These are phyloP conservation scores for Moniliophthora roreri DNA, from an alignment of 1,284 basidiomycete species.

Conservation along the genomic window DNA sequence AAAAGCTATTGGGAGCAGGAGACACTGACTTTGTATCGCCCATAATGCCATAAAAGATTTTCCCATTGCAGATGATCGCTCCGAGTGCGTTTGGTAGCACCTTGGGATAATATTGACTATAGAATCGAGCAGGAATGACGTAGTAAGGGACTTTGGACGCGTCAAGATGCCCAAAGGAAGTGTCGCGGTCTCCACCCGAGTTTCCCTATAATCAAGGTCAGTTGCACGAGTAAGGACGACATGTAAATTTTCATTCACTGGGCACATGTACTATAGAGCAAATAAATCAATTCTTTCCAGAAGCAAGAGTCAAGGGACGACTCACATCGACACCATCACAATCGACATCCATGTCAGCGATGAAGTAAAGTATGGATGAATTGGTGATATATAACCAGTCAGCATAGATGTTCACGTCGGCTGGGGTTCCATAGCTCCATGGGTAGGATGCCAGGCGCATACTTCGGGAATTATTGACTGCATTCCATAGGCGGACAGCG, in stretches of 20 bases:
- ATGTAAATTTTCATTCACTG: background rate
- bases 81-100: slow-evolving; percentile 22
- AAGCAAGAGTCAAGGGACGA: background rate
- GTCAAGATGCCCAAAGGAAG: slow-evolving; percentile 22
- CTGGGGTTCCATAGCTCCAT: background rate
- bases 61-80: slow-evolving; percentile 22
- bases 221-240: background rate
- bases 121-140: slow-evolving; percentile 21
- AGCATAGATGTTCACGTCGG: background rate
- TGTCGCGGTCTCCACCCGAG: slow-evolving; percentile 17
- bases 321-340: slow-evolving; percentile 23
- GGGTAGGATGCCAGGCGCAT: too few species aligned
- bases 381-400: background rate
- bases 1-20: background rate
- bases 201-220: slow-evolving; percentile 12
- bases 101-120: slow-evolving; percentile 11
- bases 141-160: slow-evolving; percentile 23
- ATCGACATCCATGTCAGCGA: slow-evolving; percentile 26
- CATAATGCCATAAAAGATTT: slow-evolving; percentile 26
- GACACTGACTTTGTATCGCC: slow-evolving; percentile 22
- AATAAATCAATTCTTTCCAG: too few species aligned
- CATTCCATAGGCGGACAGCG: too few species aligned
- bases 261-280: slow-evolving; percentile 1
- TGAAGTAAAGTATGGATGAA: slow-evolving; percentile 21
- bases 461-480: too few species aligned